Evolutionary conservation across 2,329 filamentous ascomycete genomes (phyloP), one percentile per base, ranked within the genome.

Genomic region (Colletotrichum sidae): DNA sequence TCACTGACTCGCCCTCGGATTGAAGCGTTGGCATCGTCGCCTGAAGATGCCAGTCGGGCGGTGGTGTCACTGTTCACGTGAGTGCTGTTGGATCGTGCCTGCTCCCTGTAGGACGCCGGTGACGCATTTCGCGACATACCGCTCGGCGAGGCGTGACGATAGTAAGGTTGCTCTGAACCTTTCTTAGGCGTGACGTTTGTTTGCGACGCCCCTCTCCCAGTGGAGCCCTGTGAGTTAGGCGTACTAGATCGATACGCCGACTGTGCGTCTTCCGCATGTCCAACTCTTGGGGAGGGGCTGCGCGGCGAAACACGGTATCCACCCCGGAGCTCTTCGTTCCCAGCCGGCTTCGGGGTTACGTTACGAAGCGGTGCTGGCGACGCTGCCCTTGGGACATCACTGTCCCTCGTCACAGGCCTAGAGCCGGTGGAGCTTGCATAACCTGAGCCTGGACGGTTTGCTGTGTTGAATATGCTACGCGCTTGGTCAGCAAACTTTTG

Each of bases 401-500:
- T 85, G 15, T 84, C 86, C 61, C 90, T 82, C 6, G 88, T 90
- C 11, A 82, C 79, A 3, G 89, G 84, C 11, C 88, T 84, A 33
- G 89, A 84, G 44, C 79, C 81, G 11, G 78, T 73, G 6, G 80
- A 76, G 13, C 74, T 69, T 45, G 76, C 76, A 55, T 76, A 75
- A 54, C 73, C 73, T 2, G 78, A 80, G 13, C 74, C 75, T 2
- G 79, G 76, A 11, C 78, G 76, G 25, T 73, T 77, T 15, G 57
- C 46, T 2, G 73, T 69, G 38, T 73, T 83, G 76, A 96, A 96
- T 81, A 97, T 90, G 72, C 86, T 93, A 47, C 93, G 88, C 3
- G 92, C 93, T 77, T 97, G 92, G 50, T 90, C 88, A 25, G 92
- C 88, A 73, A 95, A 97, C 77, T 94, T 94, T 72, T 96, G 91